Base-by-base conservation (phyloP, 1,284 basidiomycete species). In the Abortiporus biennis region DNA sequence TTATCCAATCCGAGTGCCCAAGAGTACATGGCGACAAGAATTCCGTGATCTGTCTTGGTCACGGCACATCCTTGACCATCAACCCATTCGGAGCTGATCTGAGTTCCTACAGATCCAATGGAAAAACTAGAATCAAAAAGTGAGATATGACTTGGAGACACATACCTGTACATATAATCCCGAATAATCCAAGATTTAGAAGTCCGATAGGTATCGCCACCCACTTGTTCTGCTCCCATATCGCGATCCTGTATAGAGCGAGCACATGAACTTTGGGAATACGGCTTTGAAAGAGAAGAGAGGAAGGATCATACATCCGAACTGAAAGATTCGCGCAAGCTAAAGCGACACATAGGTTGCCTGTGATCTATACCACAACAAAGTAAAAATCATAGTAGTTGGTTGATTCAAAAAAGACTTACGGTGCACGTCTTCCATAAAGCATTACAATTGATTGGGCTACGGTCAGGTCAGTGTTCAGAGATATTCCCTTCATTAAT, bases 41-140 rank as follows among this genome's bases (percentile, higher is more conserved):
- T 57, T 17, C 54, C 67, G 58, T 68, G 81, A 49, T 76, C 66
- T 2, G 78, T 80, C 21, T 67, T 60, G 1, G 67, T 72, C 51
- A 85, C 82, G 11, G 64, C 63, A 51, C 81, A 85, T 8, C 32
- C 32, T 8, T 5, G 4, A 4, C 23, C 37, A 4, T 8, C 11
- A 8, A 29, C 37, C 16, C 13, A 39, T 27, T 13, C n/a, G 11
- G 11, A 6, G 15, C 20, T n/a, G 37, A 23, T 27, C 17, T 15
- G n/a, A 12, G 30, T 24, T 6, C 37, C 37, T 39, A 23, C 11
- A 6, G 4, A n/a, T 6, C n/a, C 23, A 17, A n/a, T 25, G 9
- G 9, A 39, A 22, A 22, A 8, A 12, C 9, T 4, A 39, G 16
- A 39, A 39, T 39, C 9, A 25, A 25, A 22, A 22, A 39, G 19